phyloP scores from a whole-genome alignment of 768 basidiomycete species.

The Pholiota microspora region DNA sequence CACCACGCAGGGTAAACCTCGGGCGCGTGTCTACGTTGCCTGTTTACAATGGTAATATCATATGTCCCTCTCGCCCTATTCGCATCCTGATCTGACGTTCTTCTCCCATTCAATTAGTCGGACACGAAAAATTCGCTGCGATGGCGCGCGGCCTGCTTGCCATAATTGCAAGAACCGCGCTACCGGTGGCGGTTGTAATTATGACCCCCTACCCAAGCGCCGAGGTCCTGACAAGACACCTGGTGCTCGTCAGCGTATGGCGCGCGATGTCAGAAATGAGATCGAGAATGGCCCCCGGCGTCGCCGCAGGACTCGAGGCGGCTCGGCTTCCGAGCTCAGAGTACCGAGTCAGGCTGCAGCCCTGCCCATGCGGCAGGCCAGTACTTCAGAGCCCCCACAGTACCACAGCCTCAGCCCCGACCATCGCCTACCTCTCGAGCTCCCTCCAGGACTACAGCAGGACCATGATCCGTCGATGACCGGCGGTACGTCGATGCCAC shows the following conservation, averaged over 20 bases:
- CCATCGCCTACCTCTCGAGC: background rate
- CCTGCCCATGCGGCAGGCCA: slow-evolving; percentile 2
- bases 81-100: background rate
- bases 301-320: slow-evolving; percentile 32
- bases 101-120: slow-evolving; percentile 44
- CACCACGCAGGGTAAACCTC: slow-evolving; percentile 77
- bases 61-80: slow-evolving; percentile 17
- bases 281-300: slow-evolving; percentile 26
- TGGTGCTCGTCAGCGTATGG: slow-evolving; percentile 71
- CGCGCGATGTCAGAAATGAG: slow-evolving; percentile 38
- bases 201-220: slow-evolving; percentile 72
- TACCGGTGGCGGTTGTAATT: slow-evolving; percentile 51
- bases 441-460: background rate
- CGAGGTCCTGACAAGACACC: slow-evolving; percentile 79
- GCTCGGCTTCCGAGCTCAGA: slow-evolving; percentile 9
- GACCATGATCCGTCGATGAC: background rate
- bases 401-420: background rate
- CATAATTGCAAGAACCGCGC: slow-evolving; percentile 66
- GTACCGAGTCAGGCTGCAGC: background rate
- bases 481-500: slow-evolving; percentile 11
- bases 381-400: background rate
- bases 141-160: slow-evolving; percentile 75
- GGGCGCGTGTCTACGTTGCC: slow-evolving; percentile 75
- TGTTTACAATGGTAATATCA: slow-evolving; percentile 66
- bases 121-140: slow-evolving; percentile 77